Evolutionary conservation across 805 yeast species (phyloP), one percentile per base, ranked within the genome.

Genomic region (Candida parachauliodes): DNA sequence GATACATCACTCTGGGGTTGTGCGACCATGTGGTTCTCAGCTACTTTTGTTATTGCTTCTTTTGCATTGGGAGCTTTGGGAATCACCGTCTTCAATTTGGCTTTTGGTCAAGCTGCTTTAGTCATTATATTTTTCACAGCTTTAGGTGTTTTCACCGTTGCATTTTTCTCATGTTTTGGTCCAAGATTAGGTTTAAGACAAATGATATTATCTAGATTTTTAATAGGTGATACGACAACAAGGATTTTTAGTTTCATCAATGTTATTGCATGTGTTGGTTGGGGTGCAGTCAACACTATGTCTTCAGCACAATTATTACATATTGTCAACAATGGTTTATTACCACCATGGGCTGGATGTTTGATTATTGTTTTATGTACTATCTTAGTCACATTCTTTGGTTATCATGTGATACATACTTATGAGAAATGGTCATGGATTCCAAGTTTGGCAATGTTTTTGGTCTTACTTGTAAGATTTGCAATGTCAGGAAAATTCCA

Each of bases 221-320:
- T 88, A 50, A 72, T 81, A 45, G 97, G 97, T 46, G 79, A 82
- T 60, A 57, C 68, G 22, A 81, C 83, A 32, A 81, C 84, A 63
- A 76, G 95, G 58, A 71, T 88, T 40, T 83, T 87, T 53, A 81
- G 94, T 8, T 59, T 82, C 32, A 70, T 89, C 57, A 88, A 88
- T 56, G 75, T 80, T 52, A 60, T 89, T 45, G 89, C 95, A 19
- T 86, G 95, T 74, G 77, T 88, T 39, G 96, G 97, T 51, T 89
- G 97, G 97, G 85, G 93, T 62, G 87, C 95, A 8, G 91, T 88
- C 33, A 89, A 89, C 63, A 86, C 85, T 44, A 84, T 88, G 77
- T 83, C 88, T 21, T 79, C 93, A 24, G 95, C 96, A 17, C 93
- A 87, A 60, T 66, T 88, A 46, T 68, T 88, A 42, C 79, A 82